Conservation (phyloP, 1,284 basidiomycete species). For the Puccinia triticina region DNA sequence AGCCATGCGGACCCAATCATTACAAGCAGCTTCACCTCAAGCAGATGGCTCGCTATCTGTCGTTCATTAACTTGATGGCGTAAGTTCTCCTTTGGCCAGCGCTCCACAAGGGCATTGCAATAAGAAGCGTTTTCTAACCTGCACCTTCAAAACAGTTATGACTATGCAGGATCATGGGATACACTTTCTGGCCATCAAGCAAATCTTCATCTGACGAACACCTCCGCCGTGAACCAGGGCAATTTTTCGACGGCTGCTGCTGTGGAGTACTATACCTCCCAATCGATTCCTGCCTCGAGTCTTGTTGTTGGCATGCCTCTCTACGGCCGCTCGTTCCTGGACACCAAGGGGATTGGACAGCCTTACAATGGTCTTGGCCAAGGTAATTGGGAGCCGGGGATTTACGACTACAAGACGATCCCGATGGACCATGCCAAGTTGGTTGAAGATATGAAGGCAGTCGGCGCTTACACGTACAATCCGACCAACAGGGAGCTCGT, state of each 20-base stretch:
- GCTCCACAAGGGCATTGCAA: background rate
- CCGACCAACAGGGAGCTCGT: constrained; percentile 38
- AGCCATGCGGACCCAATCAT: constrained; percentile 51
- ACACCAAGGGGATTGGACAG: constrained; percentile 49
- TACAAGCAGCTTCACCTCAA: constrained; percentile 51
- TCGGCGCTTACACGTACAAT: constrained; percentile 46
- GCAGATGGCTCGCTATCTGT: constrained; percentile 38
- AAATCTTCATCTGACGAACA: constrained; percentile 33
- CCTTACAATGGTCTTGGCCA: constrained; percentile 46
- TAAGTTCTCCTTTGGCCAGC: constrained; percentile 3
- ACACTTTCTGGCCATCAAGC: constrained; percentile 51
- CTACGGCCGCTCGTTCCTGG: constrained; percentile 50
- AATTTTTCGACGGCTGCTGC: constrained; percentile 49
- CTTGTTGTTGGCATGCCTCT: constrained; percentile 51
- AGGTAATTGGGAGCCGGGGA: constrained; percentile 49
- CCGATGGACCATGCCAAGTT: constrained; percentile 21
- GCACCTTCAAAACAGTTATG: constrained; percentile 23
- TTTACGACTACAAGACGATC: constrained; percentile 50
- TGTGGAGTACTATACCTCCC: constrained; percentile 40
- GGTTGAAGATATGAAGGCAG: constrained; percentile 39
- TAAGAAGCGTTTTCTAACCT: background rate
- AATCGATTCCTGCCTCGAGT: constrained; percentile 37
- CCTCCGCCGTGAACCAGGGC: constrained; percentile 40
- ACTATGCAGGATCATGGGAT: constrained; percentile 52
- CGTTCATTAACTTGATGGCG: constrained; percentile 51